Evolutionary conservation across 192 early-diverging fungal genomes (phyloP).

Genomic region (Kappamyces sp.): DNA sequence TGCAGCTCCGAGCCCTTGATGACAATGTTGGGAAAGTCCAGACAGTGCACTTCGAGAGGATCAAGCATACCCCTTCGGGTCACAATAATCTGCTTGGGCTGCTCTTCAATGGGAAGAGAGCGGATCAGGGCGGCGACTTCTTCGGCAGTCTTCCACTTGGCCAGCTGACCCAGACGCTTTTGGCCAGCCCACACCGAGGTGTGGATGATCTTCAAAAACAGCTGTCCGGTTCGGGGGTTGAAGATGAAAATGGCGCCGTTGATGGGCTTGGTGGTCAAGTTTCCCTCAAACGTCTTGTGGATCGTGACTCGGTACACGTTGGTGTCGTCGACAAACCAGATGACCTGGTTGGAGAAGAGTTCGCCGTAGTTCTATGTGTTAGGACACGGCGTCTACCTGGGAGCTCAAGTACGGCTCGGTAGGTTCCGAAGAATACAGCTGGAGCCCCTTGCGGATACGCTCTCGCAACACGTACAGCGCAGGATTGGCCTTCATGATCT

Average conservation of each 20-base stretch:
- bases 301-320: conserved; percentile 99
- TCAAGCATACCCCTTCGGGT: conserved; percentile 99
- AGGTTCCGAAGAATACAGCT: conserved; percentile 96
- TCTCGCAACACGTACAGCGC: conserved; percentile 95
- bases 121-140: conserved; percentile 99
- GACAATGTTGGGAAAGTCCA: conserved; percentile 99
- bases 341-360: conserved; percentile 95
- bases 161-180: conserved; percentile 97
- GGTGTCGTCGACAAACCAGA: conserved; percentile 99
- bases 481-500: conserved; percentile 99
- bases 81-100: conserved; percentile 99
- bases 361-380: conserved; percentile 72
- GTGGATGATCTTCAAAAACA: conserved; percentile 99
- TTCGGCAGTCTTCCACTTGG: conserved; percentile 99
- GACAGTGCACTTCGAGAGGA: conserved; percentile 89
- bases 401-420: conserved; percentile 96
- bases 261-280: conserved; percentile 98
- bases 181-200: conserved; percentile 99
- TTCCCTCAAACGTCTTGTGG: conserved; percentile 99
- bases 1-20: conserved; percentile 97
- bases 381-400: conserved; percentile 28
- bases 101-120: conserved; percentile 97
- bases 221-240: conserved; percentile 97
- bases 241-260: conserved; percentile 99
- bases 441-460: conserved; percentile 96